These are phyloP conservation scores for Suhomyces kilbournensis DNA, from an alignment of 805 yeast species.

Conservation along the genomic window DNA sequence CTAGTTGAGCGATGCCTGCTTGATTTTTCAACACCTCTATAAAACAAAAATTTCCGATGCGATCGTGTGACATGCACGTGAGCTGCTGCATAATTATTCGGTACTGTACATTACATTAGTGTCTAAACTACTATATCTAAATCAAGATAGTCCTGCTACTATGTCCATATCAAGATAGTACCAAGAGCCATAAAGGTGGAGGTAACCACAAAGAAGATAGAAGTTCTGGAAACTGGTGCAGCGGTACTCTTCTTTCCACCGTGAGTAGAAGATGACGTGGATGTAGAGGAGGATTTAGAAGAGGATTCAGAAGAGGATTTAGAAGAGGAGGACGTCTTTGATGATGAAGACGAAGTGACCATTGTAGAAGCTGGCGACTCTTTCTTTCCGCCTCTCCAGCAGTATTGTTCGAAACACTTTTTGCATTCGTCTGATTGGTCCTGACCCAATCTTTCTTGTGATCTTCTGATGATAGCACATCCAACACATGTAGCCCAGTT, in stretches of 20 bases:
- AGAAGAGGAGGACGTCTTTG: neutral
- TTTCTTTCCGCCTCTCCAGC: slow-evolving; percentile 18
- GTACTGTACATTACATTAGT: neutral
- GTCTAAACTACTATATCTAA: neutral
- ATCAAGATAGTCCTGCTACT: neutral
- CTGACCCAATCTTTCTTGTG: slow-evolving; percentile 20
- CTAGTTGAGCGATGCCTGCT: neutral
- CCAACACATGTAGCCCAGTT: slow-evolving; percentile 24
- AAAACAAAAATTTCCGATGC: slow-evolving; percentile 4
- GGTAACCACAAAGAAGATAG: neutral
- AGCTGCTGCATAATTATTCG: neutral
- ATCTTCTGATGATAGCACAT: slow-evolving; percentile 23
- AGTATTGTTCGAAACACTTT: slow-evolving; percentile 18
- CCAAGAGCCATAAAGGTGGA: slow-evolving; percentile 1
- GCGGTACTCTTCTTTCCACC: slow-evolving; percentile 1
- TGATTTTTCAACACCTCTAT: slow-evolving; percentile 3
- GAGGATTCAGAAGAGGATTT: slow-evolving; percentile 1
- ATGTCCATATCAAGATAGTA: neutral
- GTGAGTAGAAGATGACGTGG: neutral
- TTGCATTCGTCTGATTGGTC: slow-evolving; percentile 21
- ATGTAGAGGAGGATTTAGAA: neutral
- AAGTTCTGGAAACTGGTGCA: neutral
- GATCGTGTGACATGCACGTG: slow-evolving; percentile 7
- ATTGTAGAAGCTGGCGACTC: slow-evolving; percentile 11
- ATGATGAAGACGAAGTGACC: neutral